Base-by-base conservation (phyloP, 2,329 filamentous ascomycete genomes). In the Xylariaceae sp. region DNA sequence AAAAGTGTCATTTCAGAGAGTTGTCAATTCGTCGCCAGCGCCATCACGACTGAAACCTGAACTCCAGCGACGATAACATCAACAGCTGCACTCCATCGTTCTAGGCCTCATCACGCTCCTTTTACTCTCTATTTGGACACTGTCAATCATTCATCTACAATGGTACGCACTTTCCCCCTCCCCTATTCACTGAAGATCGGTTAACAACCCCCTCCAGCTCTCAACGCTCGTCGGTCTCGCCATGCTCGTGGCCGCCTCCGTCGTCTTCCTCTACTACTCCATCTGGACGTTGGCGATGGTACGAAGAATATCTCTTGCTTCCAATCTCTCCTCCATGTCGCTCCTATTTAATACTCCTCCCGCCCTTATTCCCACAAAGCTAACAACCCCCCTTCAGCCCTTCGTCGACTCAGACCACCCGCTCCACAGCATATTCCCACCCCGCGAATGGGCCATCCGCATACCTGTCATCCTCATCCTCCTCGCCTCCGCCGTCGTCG, bases 241-340 rank as follows among this genome's bases (percentile, higher is more conserved):
- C 81, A 84, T 84, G 81, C 79, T 84, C 71, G 80, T 82, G 80
- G 81, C 80, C 71, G 79, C 81, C 66, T 78, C 80, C 59, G 77
- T 82, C 71, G 77, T 84, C 66, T 84, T 84, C 66, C 75, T 81
- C 66, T 99, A 99, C 83, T 99, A 99, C 78, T 94, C 90, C 59
- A 83, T 96, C 73, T 99, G 94, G 94, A 96, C 94, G 28, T 81
- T 99, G 60, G 81, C 97, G 61, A 97, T 99, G 89, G 94, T 97
- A 83, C 53, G 75, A 6, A 19, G 75, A 6, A 19, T 13, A 47
- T 39, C 47, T 49, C 51, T 46, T 48, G 53, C 44, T 41, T 39
- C 33, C 51, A 44, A 50, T 43, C 33, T 44, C 42, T 39, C 19
- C 62, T 55, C 50, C 28, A 47, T 5, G 40, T 9, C n/a, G 40